Conservation (phyloP, 148 eudicot genomes). For the Cornus kousa region DNA sequence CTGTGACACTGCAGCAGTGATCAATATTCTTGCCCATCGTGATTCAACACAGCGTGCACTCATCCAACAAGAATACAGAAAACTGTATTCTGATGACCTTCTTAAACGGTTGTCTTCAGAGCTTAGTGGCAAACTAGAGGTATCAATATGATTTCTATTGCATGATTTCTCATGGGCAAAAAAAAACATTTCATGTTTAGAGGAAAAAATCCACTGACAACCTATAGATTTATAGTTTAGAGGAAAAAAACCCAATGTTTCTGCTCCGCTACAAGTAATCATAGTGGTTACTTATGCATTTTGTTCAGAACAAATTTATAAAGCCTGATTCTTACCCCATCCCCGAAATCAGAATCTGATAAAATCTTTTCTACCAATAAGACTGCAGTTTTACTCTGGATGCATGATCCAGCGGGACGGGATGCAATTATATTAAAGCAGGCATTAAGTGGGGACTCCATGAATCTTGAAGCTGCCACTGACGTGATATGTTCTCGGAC, state of each 20-base stretch:
- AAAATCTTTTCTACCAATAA: not conserved
- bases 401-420: slow-evolving; percentile 69
- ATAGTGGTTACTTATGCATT: not conserved
- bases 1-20: slow-evolving; percentile 62
- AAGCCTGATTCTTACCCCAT: not conserved
- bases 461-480: slow-evolving; percentile 53
- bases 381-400: slow-evolving; percentile 72
- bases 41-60: slow-evolving; percentile 64
- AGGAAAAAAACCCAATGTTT: not conserved
- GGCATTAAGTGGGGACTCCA: slow-evolving; percentile 35
- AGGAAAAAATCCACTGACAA: too few species aligned
- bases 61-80: slow-evolving; percentile 57
- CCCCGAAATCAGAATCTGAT: not conserved
- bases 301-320: not conserved
- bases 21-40: slow-evolving; percentile 73
- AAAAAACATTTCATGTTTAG: too few species aligned
- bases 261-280: not conserved
- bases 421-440: slow-evolving; percentile 68
- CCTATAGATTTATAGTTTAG: not conserved
- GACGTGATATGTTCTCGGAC: slow-evolving; percentile 87
- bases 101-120: slow-evolving; percentile 54
- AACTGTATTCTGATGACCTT: slow-evolving; percentile 64
- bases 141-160: slow-evolving; percentile 10
- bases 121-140: slow-evolving; percentile 67
- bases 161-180: not conserved